These are phyloP conservation scores for Rhynchospora breviuscula DNA, from an alignment of 176 grass and related monocot species.

Conservation along the genomic window DNA sequence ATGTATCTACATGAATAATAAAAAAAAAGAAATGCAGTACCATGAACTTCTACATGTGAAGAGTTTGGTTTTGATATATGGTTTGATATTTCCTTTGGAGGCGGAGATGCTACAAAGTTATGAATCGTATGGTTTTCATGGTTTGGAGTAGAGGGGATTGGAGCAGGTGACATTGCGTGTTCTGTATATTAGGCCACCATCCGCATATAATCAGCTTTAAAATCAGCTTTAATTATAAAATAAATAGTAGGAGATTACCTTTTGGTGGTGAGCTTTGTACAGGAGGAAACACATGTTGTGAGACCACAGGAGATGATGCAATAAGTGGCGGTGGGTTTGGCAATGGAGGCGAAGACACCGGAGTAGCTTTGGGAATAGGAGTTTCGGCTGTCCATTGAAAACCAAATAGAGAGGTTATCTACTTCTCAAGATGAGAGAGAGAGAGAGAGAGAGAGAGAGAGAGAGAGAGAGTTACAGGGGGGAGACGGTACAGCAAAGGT, in stretches of 20 bases:
- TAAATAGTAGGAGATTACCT: slow-evolving; percentile 23
- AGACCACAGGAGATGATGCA: background rate
- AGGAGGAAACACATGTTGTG: background rate
- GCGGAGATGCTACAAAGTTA: slow-evolving; percentile 25
- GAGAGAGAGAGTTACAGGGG: slow-evolving; percentile 22
- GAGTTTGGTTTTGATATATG: slow-evolving; percentile 20
- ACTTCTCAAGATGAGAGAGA: slow-evolving; percentile 11
- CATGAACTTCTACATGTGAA: slow-evolving; percentile 19
- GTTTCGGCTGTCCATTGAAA: background rate
- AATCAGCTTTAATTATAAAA: background rate
- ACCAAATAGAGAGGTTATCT: slow-evolving; percentile 19
- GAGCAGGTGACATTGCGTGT: slow-evolving; percentile 27
- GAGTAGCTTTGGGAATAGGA: slow-evolving; percentile 30
- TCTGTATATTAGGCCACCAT: slow-evolving; percentile 18
- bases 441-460: background rate
- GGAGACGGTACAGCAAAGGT: slow-evolving; percentile 19
- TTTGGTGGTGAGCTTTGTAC: slow-evolving; percentile 17
- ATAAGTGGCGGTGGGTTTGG: slow-evolving; percentile 1
- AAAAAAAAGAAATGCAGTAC: background rate
- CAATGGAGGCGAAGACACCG: slow-evolving; percentile 26
- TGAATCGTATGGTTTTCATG: background rate
- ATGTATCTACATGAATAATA: background rate
- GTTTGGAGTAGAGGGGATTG: slow-evolving; percentile 27
- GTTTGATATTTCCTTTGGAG: slow-evolving; percentile 21
- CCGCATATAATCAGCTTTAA: background rate